Conservation (phyloP, 2,329 filamentous ascomycete genomes). For the Zymoseptoria tritici region DNA sequence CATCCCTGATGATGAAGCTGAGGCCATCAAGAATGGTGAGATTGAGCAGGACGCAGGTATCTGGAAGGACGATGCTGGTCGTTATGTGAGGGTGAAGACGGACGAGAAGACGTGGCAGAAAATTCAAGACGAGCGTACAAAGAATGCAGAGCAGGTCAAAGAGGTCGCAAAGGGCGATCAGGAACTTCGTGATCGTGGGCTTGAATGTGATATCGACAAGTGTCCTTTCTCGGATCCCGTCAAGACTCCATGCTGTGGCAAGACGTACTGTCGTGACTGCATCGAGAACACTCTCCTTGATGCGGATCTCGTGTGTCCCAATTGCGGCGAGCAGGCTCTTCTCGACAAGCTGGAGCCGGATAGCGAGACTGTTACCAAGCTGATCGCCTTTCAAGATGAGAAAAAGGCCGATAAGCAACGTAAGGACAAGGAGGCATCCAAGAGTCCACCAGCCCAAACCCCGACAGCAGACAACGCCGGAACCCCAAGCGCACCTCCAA, state of each 20-base stretch:
- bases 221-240: constrained; percentile 97
- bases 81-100: constrained; percentile 86
- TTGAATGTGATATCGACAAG: constrained; percentile 94
- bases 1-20: constrained; percentile 77
- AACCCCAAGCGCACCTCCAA: constrained; percentile 11
- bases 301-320: constrained; percentile 93
- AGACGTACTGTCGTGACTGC: constrained; percentile 99
- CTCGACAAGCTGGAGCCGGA: constrained; percentile 85
- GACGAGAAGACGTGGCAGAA: constrained; percentile 96
- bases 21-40: constrained; percentile 46
- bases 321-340: constrained; percentile 83
- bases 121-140: constrained; percentile 90
- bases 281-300: constrained; percentile 98
- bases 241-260: constrained; percentile 97
- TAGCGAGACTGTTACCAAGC: constrained; percentile 79
- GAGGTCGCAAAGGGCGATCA: constrained; percentile 74
- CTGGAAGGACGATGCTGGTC: constrained; percentile 88
- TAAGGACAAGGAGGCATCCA: constrained; percentile 36
- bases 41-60: constrained; percentile 73
- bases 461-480: constrained; percentile 13
- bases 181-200: constrained; percentile 76
- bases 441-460: constrained; percentile 29
- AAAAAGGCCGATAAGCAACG: constrained; percentile 39
- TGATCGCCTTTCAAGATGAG: constrained; percentile 64
- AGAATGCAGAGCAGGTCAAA: constrained; percentile 66